Conservation (phyloP, 345 rosid species). For the Aegle marmelos region DNA sequence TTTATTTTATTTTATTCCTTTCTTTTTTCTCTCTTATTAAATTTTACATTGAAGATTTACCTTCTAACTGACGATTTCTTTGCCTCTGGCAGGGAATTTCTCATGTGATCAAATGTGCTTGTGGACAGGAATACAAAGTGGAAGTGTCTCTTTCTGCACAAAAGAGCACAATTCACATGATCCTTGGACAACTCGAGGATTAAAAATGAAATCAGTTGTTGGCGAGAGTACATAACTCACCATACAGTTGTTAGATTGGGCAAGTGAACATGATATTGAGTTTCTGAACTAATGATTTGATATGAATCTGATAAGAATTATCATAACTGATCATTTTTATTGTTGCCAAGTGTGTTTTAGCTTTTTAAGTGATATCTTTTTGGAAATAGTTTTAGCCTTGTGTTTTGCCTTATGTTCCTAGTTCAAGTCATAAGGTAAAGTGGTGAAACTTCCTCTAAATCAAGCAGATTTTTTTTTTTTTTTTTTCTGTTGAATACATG, state of each 20-base stretch:
- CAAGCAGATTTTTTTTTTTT: background rate
- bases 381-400: background rate
- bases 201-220: background rate
- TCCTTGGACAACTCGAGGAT: background rate
- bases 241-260: conserved; percentile 13
- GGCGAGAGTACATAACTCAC: background rate
- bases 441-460: background rate
- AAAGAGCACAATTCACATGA: background rate
- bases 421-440: background rate
- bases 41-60: background rate
- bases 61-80: conserved; percentile 5
- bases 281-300: background rate
- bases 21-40: background rate
- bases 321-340: background rate
- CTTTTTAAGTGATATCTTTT: background rate
- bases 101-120: conserved; percentile 45
- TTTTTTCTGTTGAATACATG: background rate
- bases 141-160: conserved; percentile 15
- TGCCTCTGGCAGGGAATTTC: conserved; percentile 53
- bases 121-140: conserved; percentile 59
- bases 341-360: background rate
- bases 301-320: background rate
- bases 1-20: background rate
- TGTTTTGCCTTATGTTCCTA: background rate
- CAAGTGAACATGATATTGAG: background rate